Base-by-base conservation (phyloP, 2,329 filamentous ascomycete species). In the Sclerotinia nivalis region DNA sequence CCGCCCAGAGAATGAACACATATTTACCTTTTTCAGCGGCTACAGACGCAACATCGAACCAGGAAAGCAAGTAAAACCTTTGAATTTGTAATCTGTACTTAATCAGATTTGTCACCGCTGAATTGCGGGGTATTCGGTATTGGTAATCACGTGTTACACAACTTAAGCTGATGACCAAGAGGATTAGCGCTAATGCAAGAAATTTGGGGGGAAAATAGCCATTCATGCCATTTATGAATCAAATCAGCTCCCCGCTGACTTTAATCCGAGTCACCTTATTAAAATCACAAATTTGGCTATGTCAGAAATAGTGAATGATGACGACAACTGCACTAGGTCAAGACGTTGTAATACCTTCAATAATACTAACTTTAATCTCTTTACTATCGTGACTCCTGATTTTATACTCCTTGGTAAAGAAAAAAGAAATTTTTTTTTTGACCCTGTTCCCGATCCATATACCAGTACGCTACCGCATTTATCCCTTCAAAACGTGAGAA, bases 121-220 rank as follows among this genome's bases (percentile, higher is more conserved):
- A 22, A 52, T 34, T 25, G 31, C 31, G 34, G 37, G n/a, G 56
- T 18, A 43, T 43, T 59, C 37, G 15, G 6, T 52, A n/a, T 64
- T 52, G 47, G 47, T 52, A 64, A 64, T 52, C 61, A 64, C 47
- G 61, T 52, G n/a, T 64, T 64, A 52, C 61, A 65, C 34, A 45
- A 20, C 9, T 25, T 28, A n/a, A 45, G 40, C 56, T 60, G n/a
- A 12, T 45, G 4, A 45, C 15, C 12, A 37, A 37, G 31, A 58
- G 18, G 22, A 37, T 40, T 31, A 4, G 15, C 4, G 4, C 28
- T 45, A 18, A 60, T 45, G 40, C n/a, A 34, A 22, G 10, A 37
- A 22, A n/a, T 37, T 12, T n/a, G 10, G 31, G 20, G 20, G 15
- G 22, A 31, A 34, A 40, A 25, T 25, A 25, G n/a, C n/a, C 55